These are phyloP conservation scores for Sarocladiaceae sp. DNA, from an alignment of 2,329 filamentous ascomycete genomes.

Conservation along the genomic window DNA sequence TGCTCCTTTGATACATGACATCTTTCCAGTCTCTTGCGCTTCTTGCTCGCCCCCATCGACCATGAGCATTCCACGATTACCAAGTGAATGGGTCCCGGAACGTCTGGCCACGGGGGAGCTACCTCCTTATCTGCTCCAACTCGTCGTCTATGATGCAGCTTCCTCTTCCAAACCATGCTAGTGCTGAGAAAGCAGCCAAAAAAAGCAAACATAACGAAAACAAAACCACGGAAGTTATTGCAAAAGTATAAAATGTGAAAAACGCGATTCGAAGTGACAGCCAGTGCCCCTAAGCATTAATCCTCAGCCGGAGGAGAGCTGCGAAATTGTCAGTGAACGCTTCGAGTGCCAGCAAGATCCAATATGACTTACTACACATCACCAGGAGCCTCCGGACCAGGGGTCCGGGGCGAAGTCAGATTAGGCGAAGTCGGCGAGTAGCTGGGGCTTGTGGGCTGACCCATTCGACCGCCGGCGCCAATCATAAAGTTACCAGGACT, in stretches of 20 bases:
- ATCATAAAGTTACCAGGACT: background rate
- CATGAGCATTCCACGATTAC: slow-evolving; percentile 1
- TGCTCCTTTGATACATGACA: slow-evolving; percentile 8
- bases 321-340: background rate
- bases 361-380: slow-evolving; percentile 34
- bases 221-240: background rate
- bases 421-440: slow-evolving; percentile 60
- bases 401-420: slow-evolving; percentile 34
- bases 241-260: slow-evolving; percentile 1
- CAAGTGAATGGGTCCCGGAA: slow-evolving; percentile 8
- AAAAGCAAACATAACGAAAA: background rate
- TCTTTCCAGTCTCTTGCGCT: background rate
- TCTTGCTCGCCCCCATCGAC: background rate
- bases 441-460: slow-evolving; percentile 56
- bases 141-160: slow-evolving; percentile 3
- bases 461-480: background rate
- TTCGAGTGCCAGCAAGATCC: background rate
- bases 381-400: slow-evolving; percentile 38
- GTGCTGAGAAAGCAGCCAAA: background rate
- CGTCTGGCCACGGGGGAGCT: background rate
- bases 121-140: background rate
- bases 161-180: slow-evolving; percentile 8
- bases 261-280: background rate
- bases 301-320: slow-evolving; percentile 9
- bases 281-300: slow-evolving; percentile 8